Evolutionary conservation across 768 basidiomycete genomes (phyloP), one percentile per base, ranked within the genome.

Genomic region (Strobilomyces echinocephalus): DNA sequence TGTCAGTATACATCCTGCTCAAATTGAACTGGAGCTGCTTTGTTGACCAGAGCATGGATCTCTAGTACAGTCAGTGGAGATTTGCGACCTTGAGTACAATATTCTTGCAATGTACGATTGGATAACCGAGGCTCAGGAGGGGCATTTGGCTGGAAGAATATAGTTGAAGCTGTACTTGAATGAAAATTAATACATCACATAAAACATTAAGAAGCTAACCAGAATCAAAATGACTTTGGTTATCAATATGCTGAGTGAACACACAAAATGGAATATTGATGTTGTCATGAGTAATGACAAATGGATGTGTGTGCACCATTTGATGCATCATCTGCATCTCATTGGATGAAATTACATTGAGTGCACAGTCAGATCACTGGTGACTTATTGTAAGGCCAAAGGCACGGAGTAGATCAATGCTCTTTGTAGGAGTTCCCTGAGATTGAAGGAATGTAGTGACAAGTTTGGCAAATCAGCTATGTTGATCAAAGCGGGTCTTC

Each of bases 231-330:
- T 71, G 57, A 5, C 54, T 54, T 43, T 72, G 62, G 21, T 75
- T 74, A 49, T 75, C 62, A 2, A 75, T 24, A 0, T 68, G 56
- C 43, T 77, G 76, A 0, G 73, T 68, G 53, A 70, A 76, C 7
- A 70, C 64, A 14, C 60, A 60, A 52, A 76, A 72, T 0, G 69
- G 60, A 5, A 75, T 52, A 18, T 72, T 50, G 5, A 42, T 16
- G n/a, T 50, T 50, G 33, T 43, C 31, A 34, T 50, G 40, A 0
- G 26, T 35, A 35, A 53, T 28, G 40, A 53, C 40, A 18, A 53
- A 53, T 3, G 52, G 46, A 40, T 24, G 24, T 24, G 24, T 24
- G 4, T 24, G 24, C 24, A 24, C 24, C 24, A 24, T 24, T 24
- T 24, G 24, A 24, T 4, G 24, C 24, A 24, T 24, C 4, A 24